Percentiles rank a stretch among this genome's conserved stretches.
Evolutionary conservation across 306 rosid genomes (phyloP).

Genomic region (Benincasa hispida): DNA sequence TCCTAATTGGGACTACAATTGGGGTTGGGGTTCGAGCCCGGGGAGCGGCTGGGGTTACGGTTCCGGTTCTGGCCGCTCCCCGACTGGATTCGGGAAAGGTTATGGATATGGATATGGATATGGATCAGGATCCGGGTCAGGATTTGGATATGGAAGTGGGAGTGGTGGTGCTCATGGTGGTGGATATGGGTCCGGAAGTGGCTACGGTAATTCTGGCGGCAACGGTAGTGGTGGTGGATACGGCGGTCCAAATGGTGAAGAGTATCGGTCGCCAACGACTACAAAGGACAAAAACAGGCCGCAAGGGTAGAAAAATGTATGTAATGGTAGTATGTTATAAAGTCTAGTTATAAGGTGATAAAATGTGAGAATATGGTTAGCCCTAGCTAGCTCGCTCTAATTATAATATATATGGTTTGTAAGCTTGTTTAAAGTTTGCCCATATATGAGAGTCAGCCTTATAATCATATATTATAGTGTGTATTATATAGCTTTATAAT

Average conservation of each 20-base stretch:
- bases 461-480: not conserved
- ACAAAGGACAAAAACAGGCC: conserved; percentile 16
- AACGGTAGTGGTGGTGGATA: conserved; percentile 6
- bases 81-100: conserved; percentile 45
- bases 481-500: not conserved
- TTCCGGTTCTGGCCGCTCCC: conserved; percentile 57
- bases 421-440: not conserved
- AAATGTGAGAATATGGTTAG: not conserved
- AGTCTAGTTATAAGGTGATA: not conserved
- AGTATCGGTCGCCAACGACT: conserved; percentile 7
- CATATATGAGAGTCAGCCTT: not conserved
- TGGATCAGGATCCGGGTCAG: conserved; percentile 46
- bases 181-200: conserved; percentile 49
- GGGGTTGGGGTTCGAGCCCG: conserved; percentile 82
- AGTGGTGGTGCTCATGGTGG: conserved; percentile 39
- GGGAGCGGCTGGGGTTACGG: conserved; percentile 76
- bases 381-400: not conserved
- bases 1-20: conserved; percentile 56
- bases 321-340: not conserved
- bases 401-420: conserved; percentile 2
- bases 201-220: conserved; percentile 26
- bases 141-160: conserved; percentile 48
- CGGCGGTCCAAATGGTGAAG: conserved; percentile 12
- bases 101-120: conserved; percentile 58
- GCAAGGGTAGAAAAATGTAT: conserved; percentile 18